These are phyloP conservation scores for peach (Prunus persica) DNA, from an alignment of 306 rosid species.

Conservation along the genomic window Prunus_persica_NCBIv2 NC_034009.1:46452501-46453000, in stretches of 20 bases:
- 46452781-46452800: constrained; percentile 58
- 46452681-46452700: no score
- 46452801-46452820: constrained; percentile 57
- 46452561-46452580: no score
- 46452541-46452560: no score
- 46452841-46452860: constrained; percentile 71
- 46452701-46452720: no score
- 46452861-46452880: constrained; percentile 42
- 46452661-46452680: no score
- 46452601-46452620: no score
- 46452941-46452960: constrained; percentile 10
- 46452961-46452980: constrained; percentile 35
- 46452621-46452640: no score
- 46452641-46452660: no score
- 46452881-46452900: constrained; percentile 44
- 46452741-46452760: not conserved
- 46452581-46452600: no score
- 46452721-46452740: no score
- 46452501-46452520: no score
- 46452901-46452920: not conserved
- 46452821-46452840: constrained; percentile 46
- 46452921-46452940: not conserved
- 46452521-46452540: no score
- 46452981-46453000: constrained; percentile 69
- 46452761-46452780: constrained; percentile 27